These are phyloP conservation scores for Rhynchosporium graminicola DNA, from an alignment of 2,329 filamentous ascomycete species.

Conservation along the genomic window DNA sequence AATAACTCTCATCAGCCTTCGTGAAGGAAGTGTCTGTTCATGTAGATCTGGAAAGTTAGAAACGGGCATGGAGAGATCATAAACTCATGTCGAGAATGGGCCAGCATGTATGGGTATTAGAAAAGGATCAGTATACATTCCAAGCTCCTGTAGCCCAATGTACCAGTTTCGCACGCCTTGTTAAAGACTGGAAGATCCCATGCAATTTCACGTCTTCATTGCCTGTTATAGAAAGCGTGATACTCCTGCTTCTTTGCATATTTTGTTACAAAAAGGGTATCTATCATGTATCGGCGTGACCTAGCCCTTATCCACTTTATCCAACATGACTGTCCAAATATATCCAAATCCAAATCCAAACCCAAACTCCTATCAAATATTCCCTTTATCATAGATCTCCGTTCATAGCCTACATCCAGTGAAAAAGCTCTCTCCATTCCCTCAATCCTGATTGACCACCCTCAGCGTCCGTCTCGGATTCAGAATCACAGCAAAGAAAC, in stretches of 20 bases:
- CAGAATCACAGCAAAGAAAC: constrained; percentile 69
- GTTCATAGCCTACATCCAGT: not conserved
- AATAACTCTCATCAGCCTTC: too few species aligned
- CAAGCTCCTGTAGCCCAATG: not conserved
- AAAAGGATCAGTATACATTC: too few species aligned
- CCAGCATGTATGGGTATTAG: too few species aligned
- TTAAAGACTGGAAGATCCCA: too few species aligned
- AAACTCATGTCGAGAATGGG: too few species aligned
- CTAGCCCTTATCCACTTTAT: constrained; percentile 2
- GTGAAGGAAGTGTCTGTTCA: too few species aligned
- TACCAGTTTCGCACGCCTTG: not conserved
- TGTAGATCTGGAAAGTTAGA: too few species aligned
- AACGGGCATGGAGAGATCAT: too few species aligned
- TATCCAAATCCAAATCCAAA: not conserved
- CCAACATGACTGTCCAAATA: not conserved
- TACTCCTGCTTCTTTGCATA: not conserved
- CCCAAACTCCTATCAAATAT: not conserved
- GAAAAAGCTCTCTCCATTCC: not conserved
- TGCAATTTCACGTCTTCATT: not conserved
- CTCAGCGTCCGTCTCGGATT: constrained; percentile 68
- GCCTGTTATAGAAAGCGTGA: not conserved
- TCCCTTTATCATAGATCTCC: not conserved
- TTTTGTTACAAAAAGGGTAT: constrained; percentile 10
- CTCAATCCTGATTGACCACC: constrained; percentile 58
- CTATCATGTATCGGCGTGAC: constrained; percentile 11